phyloP scores from a whole-genome alignment of 2,329 filamentous ascomycete genomes.

The Tetracladium maxilliforme region DNA sequence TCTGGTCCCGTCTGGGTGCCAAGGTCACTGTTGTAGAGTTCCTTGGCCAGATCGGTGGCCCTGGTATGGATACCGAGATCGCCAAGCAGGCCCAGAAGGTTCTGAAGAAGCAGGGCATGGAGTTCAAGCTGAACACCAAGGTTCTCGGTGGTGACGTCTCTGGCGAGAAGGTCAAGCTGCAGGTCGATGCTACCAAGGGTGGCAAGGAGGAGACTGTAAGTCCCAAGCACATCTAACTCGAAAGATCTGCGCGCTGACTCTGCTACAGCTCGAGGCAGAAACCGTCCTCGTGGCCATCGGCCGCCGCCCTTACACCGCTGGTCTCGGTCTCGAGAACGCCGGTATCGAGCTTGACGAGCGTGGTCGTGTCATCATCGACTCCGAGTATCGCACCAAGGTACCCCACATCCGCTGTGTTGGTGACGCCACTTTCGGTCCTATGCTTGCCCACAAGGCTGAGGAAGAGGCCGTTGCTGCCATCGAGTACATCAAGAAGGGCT shows the following conservation, averaged over 20 bases:
- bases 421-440: constrained; percentile 92
- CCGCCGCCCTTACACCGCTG: constrained; percentile 83
- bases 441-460: constrained; percentile 99
- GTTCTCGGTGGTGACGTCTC: constrained; percentile 72
- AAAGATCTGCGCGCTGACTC: constrained; percentile 1
- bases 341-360: constrained; percentile 85
- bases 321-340: constrained; percentile 86
- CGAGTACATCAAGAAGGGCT: constrained; percentile 95
- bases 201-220: constrained; percentile 84
- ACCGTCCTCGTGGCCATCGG: constrained; percentile 95
- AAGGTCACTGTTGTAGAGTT: constrained; percentile 98
- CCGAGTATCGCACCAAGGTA: constrained; percentile 95
- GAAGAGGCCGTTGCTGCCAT: constrained; percentile 91
- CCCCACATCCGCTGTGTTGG: constrained; percentile 95
- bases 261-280: constrained; percentile 66
- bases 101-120: constrained; percentile 88
- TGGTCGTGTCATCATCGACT: constrained; percentile 91
- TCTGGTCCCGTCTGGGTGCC: constrained; percentile 86
- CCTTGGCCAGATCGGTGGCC: constrained; percentile 88
- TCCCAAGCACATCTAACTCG: constrained; percentile 7
- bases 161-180: constrained; percentile 65
- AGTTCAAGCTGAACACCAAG: constrained; percentile 98
- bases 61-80: constrained; percentile 92
- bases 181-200: constrained; percentile 85
- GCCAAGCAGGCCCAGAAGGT: constrained; percentile 87